Evolutionary conservation across 2,329 filamentous ascomycete species (phyloP), one percentile per base, ranked within the genome.

Genomic region (Chaetomiaceae sp.): DNA sequence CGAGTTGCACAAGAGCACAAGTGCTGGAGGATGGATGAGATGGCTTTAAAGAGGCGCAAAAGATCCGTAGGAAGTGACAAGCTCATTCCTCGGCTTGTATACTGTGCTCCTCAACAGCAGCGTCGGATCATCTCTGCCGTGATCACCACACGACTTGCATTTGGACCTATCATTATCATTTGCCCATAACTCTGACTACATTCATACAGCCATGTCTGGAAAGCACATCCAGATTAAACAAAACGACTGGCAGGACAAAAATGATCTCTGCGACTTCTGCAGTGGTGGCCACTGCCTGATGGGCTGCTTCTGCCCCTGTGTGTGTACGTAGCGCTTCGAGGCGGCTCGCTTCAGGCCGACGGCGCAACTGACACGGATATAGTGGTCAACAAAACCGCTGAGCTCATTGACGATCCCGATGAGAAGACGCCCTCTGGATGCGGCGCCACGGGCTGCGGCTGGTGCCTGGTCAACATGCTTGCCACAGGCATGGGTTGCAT

Each of bases 301-400:
- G 32, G 58, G 56, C 10, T 65, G 58, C 56, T 70, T 58, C 49
- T 47, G 66, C 37, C 66, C 67, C 14, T 70, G 66, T 52, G 47
- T 69, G 34, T 45, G 66, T 67, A 20, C 25, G 61, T 58, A 30
- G n/a, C n/a, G n/a, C n/a, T n/a, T n/a, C n/a, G 14, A 13, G n/a
- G 23, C 21, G 2, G 27, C 14, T n/a, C n/a, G n/a, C n/a, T n/a
- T n/a, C n/a, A n/a, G n/a, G n/a, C n/a, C n/a, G n/a, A n/a, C n/a
- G n/a, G n/a, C n/a, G n/a, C 4, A 36, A 46, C 32, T 36, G 9
- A 36, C 32, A n/a, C 13, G 3, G 21, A 2, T 6, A 34, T 32
- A 65, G 65, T 67, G 51, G 49, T 68, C 44, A 66, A 66, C 36
- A 62, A 67, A 41, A 69, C 67, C 3, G 57, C 62, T 3, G 63